Evolutionary conservation across 164 flowering plant genomes (phyloP).

Genomic region (Saururus chinensis): DNA sequence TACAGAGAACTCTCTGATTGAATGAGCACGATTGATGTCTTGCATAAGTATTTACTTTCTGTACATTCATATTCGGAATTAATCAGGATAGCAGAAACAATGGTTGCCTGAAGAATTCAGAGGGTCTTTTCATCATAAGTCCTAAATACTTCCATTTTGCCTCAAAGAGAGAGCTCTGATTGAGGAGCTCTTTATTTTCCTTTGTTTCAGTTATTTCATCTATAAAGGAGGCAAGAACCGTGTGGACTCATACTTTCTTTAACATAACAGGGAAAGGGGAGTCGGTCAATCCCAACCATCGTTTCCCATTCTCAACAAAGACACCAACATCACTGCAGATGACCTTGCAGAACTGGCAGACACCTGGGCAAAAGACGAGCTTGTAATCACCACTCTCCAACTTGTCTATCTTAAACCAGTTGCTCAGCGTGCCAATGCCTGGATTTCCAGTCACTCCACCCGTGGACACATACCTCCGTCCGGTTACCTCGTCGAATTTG

Average conservation of each 20-base stretch:
- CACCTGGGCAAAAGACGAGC: slow-evolving; percentile 28
- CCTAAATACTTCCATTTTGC: no score
- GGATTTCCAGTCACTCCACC: slow-evolving; percentile 25
- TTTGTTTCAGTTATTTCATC: no score
- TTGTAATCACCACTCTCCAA: slow-evolving; percentile 12
- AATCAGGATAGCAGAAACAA: no score
- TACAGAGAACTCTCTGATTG: no score
- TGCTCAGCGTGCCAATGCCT: slow-evolving; percentile 13
- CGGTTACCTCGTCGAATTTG: background rate
- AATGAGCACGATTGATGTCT: no score
- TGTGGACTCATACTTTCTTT: slow-evolving; percentile 12
- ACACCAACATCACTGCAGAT: slow-evolving; percentile 33
- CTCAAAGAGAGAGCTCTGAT: no score
- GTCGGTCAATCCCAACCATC: slow-evolving; percentile 26
- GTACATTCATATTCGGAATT: no score
- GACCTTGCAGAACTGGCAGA: slow-evolving; percentile 22
- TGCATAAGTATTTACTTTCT: no score
- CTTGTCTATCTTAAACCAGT: slow-evolving; percentile 18
- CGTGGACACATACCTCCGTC: slow-evolving; percentile 10
- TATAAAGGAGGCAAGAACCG: no score
- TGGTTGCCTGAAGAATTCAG: no score
- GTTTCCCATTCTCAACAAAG: slow-evolving; percentile 16
- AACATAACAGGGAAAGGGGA: slow-evolving; percentile 23
- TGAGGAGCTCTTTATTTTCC: no score
- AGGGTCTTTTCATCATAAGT: no score